Evolutionary conservation across 352 stramenopile species (phyloP), one percentile per base, ranked within the genome.

Genomic region (Pythium apleroticum): DNA sequence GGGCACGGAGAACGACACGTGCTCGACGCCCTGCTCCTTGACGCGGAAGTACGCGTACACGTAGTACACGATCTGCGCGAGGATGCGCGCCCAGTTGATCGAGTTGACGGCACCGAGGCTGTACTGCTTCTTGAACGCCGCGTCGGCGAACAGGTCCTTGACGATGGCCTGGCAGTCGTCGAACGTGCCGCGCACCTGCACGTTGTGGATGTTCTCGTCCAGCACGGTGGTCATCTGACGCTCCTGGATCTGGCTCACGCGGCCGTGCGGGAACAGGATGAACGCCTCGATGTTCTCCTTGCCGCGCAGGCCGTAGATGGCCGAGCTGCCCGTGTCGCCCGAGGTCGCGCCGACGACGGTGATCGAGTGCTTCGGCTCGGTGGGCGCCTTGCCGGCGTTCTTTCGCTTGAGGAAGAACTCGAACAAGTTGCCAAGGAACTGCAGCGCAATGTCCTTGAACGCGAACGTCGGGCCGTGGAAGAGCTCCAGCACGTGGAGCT

Each of bases 101-200:
- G 93, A 99, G 83, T 99, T 99, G 37, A 99, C 96, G 14, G 97
- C 97, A n/a, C 96, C 97, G 10, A 99, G 76, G 58, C 97, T 92
- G 66, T 92, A 90, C 67, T 85, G 66, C 31, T 95, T 81, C 60
- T 98, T 96, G 76, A 99, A 99, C 5, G 77, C 77, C 25, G 88
- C 81, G 71, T 99, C 89, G 17, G 88, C 86, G 78, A 99, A 99
- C 41, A 96, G 82, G 35, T 97, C 94, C 86, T 99, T 99, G 58
- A 99, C 97, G 60, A 99, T 98, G 41, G 97, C 95, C 75, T 99
- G 97, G 78, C 96, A 99, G 78, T 99, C 97, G 80, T 99, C 97
- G 76, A 99, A 99, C n/a, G 97, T 99, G 41, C 96, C 97, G 58
- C 89, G 80, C 41, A 96, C 70, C 6, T 94, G 88, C 31, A 99